phyloP scores from a whole-genome alignment of 2,329 filamentous ascomycete genomes.

The Whalleya microplaca region DNA sequence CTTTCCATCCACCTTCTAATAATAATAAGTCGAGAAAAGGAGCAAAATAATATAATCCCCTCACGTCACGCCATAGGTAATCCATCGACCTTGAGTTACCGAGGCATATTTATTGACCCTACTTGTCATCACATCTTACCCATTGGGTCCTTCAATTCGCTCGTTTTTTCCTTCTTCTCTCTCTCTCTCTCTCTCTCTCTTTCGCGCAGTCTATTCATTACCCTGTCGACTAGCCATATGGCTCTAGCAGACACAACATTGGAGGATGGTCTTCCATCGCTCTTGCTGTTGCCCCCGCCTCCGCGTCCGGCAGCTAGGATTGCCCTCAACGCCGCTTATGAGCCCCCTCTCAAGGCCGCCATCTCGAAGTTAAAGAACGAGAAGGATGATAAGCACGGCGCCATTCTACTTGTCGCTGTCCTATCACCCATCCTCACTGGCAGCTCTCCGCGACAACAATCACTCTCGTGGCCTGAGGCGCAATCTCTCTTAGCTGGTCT shows the following conservation, averaged over 20 bases:
- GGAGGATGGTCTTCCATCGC: slow-evolving; percentile 45
- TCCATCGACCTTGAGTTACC: too few relatives aligned
- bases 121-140: too few relatives aligned
- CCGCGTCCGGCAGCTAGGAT: slow-evolving; percentile 57
- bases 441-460: slow-evolving; percentile 51
- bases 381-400: slow-evolving; percentile 31
- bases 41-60: too few relatives aligned
- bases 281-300: slow-evolving; percentile 67
- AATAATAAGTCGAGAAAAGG: too few relatives aligned
- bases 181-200: too few relatives aligned
- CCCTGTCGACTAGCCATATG: not conserved
- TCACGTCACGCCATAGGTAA: too few relatives aligned
- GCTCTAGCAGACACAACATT: slow-evolving; percentile 10
- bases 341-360: slow-evolving; percentile 58
- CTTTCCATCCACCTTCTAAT: too few relatives aligned
- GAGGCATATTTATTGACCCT: too few relatives aligned
- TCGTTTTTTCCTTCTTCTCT: too few relatives aligned
- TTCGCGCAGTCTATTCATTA: not conserved
- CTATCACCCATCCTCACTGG: slow-evolving; percentile 64
- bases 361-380: slow-evolving; percentile 52
- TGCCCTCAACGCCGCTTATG: slow-evolving; percentile 62
- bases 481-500: slow-evolving; percentile 76
- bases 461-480: slow-evolving; percentile 65
- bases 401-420: slow-evolving; percentile 59
- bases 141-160: too few relatives aligned